phyloP scores from a whole-genome alignment of 176 grass and related monocot genomes.

The Urochloa ruziziensis region DNA sequence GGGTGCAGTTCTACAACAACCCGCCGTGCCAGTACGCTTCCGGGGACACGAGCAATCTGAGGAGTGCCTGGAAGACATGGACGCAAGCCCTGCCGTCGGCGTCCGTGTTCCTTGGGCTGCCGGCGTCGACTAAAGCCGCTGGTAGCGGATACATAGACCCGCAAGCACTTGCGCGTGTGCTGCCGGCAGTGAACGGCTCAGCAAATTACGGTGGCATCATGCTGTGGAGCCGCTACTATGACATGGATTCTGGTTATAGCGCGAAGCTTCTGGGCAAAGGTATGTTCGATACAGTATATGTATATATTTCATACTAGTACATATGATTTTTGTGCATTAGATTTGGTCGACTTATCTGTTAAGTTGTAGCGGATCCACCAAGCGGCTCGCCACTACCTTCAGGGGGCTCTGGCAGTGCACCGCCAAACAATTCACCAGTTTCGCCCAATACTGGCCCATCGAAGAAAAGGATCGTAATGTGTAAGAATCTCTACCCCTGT shows the following conservation, averaged over 20 bases:
- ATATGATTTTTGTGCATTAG: too few species aligned
- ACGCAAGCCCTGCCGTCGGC: background rate
- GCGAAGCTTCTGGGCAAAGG: background rate
- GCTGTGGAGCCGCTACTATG: slow-evolving; percentile 44
- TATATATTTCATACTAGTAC: too few species aligned
- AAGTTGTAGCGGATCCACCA: background rate
- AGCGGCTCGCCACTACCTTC: background rate
- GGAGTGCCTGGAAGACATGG: slow-evolving; percentile 10
- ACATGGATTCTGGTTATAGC: slow-evolving; percentile 1
- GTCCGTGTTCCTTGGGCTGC: slow-evolving; percentile 36
- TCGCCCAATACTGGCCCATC: background rate
- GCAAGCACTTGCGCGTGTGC: background rate
- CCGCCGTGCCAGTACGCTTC: background rate
- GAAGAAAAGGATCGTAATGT: background rate
- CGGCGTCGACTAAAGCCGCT: background rate
- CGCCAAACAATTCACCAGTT: background rate
- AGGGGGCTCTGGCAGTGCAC: background rate
- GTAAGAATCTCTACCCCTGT: background rate
- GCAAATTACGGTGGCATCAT: slow-evolving; percentile 36
- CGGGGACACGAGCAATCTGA: background rate
- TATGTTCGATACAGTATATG: background rate
- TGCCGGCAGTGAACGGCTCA: background rate
- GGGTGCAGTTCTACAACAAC: slow-evolving; percentile 62
- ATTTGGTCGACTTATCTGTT: background rate
- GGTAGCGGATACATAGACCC: slow-evolving; percentile 24